These are phyloP conservation scores for Oxalis stricta DNA, from an alignment of 441 rosid genomes.

Conservation along the genomic window DNA sequence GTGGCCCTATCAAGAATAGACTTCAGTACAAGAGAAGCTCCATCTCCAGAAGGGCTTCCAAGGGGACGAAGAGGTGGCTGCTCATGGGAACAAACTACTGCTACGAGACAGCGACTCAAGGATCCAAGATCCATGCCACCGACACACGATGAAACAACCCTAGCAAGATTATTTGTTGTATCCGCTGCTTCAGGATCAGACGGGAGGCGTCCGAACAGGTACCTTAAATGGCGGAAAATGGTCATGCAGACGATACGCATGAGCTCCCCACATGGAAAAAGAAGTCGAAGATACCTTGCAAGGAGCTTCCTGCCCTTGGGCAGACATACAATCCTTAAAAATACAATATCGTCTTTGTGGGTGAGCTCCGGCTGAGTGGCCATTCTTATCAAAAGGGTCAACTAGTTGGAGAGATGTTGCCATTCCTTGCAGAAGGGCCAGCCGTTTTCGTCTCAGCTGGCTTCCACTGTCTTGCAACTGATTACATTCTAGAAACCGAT, in stretches of 20 bases:
- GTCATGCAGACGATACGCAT: constrained; percentile 87
- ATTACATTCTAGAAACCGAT: constrained; percentile 49
- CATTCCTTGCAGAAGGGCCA: constrained; percentile 64
- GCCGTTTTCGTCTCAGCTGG: constrained; percentile 66
- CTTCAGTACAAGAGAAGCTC: constrained; percentile 61
- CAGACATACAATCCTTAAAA: constrained; percentile 62
- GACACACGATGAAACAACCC: constrained; percentile 55
- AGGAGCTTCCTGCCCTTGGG: constrained; percentile 76
- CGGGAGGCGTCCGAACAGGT: constrained; percentile 65
- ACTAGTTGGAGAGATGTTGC: constrained; percentile 82
- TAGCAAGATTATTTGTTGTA: constrained; percentile 44
- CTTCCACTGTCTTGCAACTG: constrained; percentile 81
- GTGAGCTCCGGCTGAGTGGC: constrained; percentile 40
- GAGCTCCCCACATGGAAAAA: constrained; percentile 75
- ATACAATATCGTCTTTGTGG: constrained; percentile 70
- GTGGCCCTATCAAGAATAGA: constrained; percentile 68
- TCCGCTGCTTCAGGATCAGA: constrained; percentile 56
- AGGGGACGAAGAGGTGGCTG: constrained; percentile 97
- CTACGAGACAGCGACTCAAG: constrained; percentile 85
- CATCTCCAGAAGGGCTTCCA: constrained; percentile 83
- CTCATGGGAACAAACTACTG: constrained; percentile 90
- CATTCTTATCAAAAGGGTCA: constrained; percentile 72
- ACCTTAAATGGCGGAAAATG: constrained; percentile 62
- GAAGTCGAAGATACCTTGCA: constrained; percentile 52
- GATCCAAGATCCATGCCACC: constrained; percentile 78